Conservation (phyloP, 176 grass and related monocot genomes). For the Avena atlantica region DNA sequence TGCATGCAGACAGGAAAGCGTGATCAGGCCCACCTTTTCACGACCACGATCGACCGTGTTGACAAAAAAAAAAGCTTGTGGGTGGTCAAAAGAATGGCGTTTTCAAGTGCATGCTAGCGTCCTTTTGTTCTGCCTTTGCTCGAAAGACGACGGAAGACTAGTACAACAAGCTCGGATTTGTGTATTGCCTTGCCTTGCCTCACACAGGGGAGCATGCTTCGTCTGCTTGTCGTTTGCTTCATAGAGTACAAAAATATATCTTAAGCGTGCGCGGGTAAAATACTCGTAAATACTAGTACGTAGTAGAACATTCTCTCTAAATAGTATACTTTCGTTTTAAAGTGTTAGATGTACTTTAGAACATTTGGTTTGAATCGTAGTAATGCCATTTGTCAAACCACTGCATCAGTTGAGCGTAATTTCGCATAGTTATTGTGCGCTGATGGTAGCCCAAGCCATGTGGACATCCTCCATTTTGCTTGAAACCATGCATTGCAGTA, state of each 20-base stretch:
- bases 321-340: too few relatives aligned
- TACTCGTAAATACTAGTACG: too few relatives aligned
- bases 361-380: background rate
- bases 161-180: background rate
- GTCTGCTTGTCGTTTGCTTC: background rate
- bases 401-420: background rate
- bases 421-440: background rate
- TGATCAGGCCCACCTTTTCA: conserved; percentile 1
- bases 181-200: conserved; percentile 15
- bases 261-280: background rate
- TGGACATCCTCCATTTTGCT: background rate
- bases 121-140: background rate
- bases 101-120: background rate
- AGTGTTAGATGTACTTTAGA: background rate
- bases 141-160: background rate
- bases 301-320: too few relatives aligned
- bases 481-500: background rate
- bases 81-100: conserved; percentile 26
- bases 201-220: conserved; percentile 2
- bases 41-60: conserved; percentile 34
- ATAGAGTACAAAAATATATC: background rate
- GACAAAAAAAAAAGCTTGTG: conserved; percentile 20
- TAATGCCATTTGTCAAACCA: background rate
- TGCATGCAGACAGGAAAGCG: conserved; percentile 42
- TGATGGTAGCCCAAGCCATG: background rate